Evolutionary conservation across 345 rosid genomes (phyloP), one percentile per base, ranked within the genome.

Genomic region (Populus tremula): DNA sequence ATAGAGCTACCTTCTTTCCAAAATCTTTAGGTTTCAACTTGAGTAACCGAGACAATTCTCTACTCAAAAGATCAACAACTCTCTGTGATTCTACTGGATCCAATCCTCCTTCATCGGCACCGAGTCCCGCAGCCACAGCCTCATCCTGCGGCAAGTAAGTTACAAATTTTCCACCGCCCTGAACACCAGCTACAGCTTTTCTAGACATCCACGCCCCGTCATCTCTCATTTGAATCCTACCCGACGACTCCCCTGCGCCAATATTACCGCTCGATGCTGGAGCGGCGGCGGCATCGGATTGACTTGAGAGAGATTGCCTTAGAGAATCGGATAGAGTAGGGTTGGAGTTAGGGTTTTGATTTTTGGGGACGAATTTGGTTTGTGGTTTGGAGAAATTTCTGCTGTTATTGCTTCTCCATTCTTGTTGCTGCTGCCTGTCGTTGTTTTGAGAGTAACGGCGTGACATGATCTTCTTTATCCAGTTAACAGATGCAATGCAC

Each of bases 81-180:
- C 94, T 81, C 88, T 96, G 98, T 33, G 99, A 96, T 86, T 93
- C 99, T 67, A 91, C 84, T 1, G 98, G 89, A 87, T 96, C 99
- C 82, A 90, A 75, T 41, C 96, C 98, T 45, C 99, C 99, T 63
- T 89, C 90, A 8, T 89, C 91, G 16, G 96, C 84, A 21, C 90
- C 89, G 0, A 92, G 85, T 8, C 99, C 99, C 0, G 90, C 86
- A 0, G 98, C 99, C 69, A 96, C 90, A 3, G 97, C 98, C 84
- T 96, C 99, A 36, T 96, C 99, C 78, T 93, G 99, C 14, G 94
- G 99, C 83, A 96, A 88, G 90, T 93, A 96, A 79, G 83, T 87
- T 1, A 96, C 91, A 81, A 96, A 96, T 71, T 76, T 86, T 3
- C 94, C 94, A 63, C 69, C 59, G 38, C 21, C 69, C 63, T 70